Conservation (phyloP, 2,329 filamentous ascomycete species). For the Colletotrichum abscissum region DNA sequence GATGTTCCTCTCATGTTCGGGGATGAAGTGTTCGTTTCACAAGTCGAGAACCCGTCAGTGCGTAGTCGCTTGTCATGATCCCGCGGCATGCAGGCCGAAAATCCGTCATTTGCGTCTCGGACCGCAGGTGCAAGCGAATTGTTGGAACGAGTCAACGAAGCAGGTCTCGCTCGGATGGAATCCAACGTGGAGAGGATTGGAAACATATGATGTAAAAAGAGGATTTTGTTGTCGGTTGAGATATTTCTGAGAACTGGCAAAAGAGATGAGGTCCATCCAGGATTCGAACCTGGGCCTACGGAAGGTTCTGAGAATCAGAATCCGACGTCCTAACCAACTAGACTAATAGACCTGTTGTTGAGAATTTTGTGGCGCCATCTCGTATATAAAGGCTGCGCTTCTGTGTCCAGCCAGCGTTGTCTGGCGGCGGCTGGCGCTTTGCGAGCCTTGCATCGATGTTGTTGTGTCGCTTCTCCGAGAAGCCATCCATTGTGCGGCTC, state of each 20-base stretch:
- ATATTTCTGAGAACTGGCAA: neutral
- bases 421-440: no score
- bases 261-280: slow-evolving; percentile 32
- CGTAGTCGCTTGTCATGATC: neutral
- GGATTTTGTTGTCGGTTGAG: neutral
- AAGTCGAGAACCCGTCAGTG: slow-evolving; percentile 11
- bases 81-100: neutral
- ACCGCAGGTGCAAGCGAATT: neutral
- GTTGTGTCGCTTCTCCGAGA: neutral
- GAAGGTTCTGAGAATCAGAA: slow-evolving; percentile 29
- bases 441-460: neutral
- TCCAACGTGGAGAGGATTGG: neutral
- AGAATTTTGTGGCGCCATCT: rapidly evolving
- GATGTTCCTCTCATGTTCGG: slow-evolving; percentile 29
- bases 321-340: slow-evolving; percentile 37
- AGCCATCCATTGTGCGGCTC: neutral
- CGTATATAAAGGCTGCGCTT: no score
- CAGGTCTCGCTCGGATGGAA: neutral
- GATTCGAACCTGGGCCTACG: slow-evolving; percentile 36
- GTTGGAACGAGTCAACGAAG: neutral
- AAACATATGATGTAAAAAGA: neutral
- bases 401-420: no score
- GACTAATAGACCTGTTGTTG: slow-evolving; percentile 29
- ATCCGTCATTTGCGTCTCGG: neutral
- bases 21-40: slow-evolving; percentile 28